Base-by-base conservation (phyloP, 2,329 filamentous ascomycete genomes). In the Leptographium flavum region DNA sequence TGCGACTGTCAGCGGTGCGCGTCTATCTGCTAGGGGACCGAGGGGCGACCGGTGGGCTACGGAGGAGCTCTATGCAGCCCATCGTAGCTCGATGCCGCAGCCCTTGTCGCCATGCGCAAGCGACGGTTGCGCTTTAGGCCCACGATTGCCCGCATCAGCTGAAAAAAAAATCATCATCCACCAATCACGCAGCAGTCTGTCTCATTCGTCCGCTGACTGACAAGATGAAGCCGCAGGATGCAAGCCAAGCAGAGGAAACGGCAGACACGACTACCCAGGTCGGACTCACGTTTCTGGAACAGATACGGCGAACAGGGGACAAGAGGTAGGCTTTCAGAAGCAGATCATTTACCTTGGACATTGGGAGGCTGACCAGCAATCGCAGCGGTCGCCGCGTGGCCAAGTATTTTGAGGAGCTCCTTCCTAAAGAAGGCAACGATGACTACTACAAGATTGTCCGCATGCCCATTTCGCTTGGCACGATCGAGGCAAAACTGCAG, bases 391-490 rank as follows among this genome's bases (percentile, higher is more conserved):
- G 84, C 39, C 71, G 72, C 9, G 82, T 94, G 56, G 78, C 83
- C 43, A 79, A 73, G 36, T 76, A 79, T 55, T 94, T 94, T 60
- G 77, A 88, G 56, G 71, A 73, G 21, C 74, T 93, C 15, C 78
- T 82, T 21, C 73, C 78, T 45, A 67, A 73, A 59, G 66, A 74
- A 49, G 66, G 69, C 50, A 74, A 84, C 53, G 73, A 79, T 37
- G 79, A 83, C 19, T 94, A 94, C 63, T 94, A 90, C 63, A 71
- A 80, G 55, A 70, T 74, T 52, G 87, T 83, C 49, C 75, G 77
- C 52, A 74, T 93, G 58, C 87, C 87, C 2, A 78, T 94, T 49
- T 85, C 87, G 0, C 67, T 94, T 39, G 73, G 81, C 53, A 81
- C 73, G 2, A 81, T 93, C 49, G 83, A 93, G 66, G 69, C 70